Percentiles rank a stretch among this genome's conserved stretches.
These are phyloP conservation scores for Helicostylum pulchrum DNA, from an alignment of 192 early-diverging fungal genomes.

Conservation along the genomic window DNA sequence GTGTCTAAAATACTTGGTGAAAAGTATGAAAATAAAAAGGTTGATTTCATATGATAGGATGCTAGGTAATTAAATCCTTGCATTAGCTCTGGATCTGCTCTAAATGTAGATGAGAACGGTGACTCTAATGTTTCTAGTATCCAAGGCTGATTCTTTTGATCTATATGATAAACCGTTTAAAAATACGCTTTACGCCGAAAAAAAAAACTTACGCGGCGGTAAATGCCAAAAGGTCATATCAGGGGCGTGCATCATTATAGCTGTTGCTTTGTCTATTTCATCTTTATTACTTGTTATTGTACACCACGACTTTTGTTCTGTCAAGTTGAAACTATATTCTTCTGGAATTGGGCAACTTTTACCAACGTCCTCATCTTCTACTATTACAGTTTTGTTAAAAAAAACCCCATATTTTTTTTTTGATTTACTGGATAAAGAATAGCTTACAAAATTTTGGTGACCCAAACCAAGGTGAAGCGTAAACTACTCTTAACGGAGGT, in stretches of 20 bases:
- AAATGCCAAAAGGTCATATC: background rate
- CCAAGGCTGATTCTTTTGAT: slow-evolving; percentile 8
- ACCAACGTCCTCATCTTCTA: slow-evolving; percentile 6
- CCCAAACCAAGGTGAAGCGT: slow-evolving; percentile 17
- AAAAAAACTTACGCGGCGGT: slow-evolving; percentile 8
- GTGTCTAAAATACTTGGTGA: slow-evolving; percentile 10
- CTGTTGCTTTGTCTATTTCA: slow-evolving; percentile 4
- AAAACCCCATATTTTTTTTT: background rate
- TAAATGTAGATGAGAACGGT: slow-evolving; percentile 11
- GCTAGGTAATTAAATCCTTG: slow-evolving; percentile 20
- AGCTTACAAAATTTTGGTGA: slow-evolving; percentile 11
- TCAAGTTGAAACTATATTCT: slow-evolving; percentile 11
- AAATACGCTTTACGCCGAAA: too few relatives aligned
- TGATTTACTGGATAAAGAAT: background rate
- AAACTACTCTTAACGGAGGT: slow-evolving; percentile 12
- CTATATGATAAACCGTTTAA: background rate
- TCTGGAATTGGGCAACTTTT: slow-evolving; percentile 8
- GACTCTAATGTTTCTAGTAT: slow-evolving; percentile 16
- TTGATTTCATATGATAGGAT: slow-evolving; percentile 16
- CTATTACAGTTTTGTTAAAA: slow-evolving; percentile 6
- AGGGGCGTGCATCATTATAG: slow-evolving; percentile 17
- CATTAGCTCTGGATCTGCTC: slow-evolving; percentile 3
- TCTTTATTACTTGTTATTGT: slow-evolving; percentile 1
- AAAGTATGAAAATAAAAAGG: slow-evolving; percentile 13
- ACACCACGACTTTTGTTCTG: slow-evolving; percentile 13